phyloP scores from a whole-genome alignment of 805 yeast genomes.

The Saturnispora hagleri region DNA sequence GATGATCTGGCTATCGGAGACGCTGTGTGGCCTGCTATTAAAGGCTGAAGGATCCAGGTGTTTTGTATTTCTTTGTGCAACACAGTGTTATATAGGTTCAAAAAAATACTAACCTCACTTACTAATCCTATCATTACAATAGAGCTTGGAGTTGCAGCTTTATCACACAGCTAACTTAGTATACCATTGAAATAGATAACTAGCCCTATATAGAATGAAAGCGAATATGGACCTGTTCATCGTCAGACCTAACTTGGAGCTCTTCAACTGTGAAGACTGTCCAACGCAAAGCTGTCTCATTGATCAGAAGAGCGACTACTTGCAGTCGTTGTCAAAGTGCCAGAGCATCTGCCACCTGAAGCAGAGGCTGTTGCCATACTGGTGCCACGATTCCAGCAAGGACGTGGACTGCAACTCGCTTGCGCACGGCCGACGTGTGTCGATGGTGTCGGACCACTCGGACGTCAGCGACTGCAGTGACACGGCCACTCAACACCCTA shows the following conservation, averaged over 20 bases:
- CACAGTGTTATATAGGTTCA: no score
- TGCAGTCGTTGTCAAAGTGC: conserved; percentile 14
- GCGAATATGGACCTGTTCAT: conserved; percentile 22
- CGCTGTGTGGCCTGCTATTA: no score
- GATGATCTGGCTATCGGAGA: neutral
- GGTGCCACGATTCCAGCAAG: conserved; percentile 6
- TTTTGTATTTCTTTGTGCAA: no score
- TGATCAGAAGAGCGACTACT: conserved; percentile 13
- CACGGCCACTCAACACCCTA: neutral
- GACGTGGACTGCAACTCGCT: conserved; percentile 1
- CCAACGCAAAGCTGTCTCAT: conserved; percentile 16
- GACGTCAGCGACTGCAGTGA: neutral
- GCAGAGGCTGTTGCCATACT: neutral
- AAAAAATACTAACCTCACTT: no score
- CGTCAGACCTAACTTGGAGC: conserved; percentile 25
- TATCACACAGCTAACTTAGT: neutral
- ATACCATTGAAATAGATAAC: neutral
- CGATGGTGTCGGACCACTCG: neutral
- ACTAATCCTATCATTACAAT: no score
- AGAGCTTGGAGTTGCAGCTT: neutral
- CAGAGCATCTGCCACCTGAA: neutral
- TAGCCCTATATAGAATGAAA: neutral
- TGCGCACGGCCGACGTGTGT: conserved; percentile 1
- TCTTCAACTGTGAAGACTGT: conserved; percentile 21
- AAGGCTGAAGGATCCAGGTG: no score